A percentile compares a stretch with the other conserved stretches of the same genome.
These are phyloP conservation scores for Aspergillus cristatus DNA, from an alignment of 495 filamentous ascomycete genomes.

Conservation along the genomic window DNA sequence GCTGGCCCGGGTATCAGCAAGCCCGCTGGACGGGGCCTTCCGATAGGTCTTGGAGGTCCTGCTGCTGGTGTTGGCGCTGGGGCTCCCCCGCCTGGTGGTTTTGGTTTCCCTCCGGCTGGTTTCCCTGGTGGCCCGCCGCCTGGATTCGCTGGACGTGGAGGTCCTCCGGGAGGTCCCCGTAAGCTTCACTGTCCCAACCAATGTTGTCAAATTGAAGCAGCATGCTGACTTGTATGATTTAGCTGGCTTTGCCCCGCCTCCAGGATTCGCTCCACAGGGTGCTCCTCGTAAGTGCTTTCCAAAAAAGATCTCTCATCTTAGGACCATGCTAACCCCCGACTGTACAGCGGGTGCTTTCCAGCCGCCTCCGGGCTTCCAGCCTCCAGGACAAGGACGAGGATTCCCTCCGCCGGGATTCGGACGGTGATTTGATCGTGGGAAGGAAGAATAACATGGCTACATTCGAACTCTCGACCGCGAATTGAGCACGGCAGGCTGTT, in stretches of 20 bases:
- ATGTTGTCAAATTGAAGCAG: background rate
- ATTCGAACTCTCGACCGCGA: constrained; percentile 5
- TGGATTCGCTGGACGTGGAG: constrained; percentile 70
- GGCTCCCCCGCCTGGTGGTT: constrained; percentile 51
- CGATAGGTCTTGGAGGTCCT: constrained; percentile 79
- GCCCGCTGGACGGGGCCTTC: constrained; percentile 85
- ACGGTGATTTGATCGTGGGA: constrained; percentile 40
- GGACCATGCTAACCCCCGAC: constrained; percentile 12
- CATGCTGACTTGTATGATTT: constrained; percentile 8
- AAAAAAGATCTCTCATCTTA: background rate
- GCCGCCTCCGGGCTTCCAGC: constrained; percentile 63
- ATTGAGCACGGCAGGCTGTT: constrained; percentile 5
- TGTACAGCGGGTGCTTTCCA: constrained; percentile 49
- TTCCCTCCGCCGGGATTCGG: constrained; percentile 71
- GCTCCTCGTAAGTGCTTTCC: constrained; percentile 45
- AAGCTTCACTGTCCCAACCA: constrained; percentile 25
- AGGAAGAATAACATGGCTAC: constrained; percentile 14
- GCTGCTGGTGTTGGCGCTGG: constrained; percentile 82
- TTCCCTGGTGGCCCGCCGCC: constrained; percentile 61
- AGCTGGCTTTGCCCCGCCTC: constrained; percentile 55
- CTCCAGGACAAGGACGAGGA: constrained; percentile 54
- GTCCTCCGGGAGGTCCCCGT: constrained; percentile 53
- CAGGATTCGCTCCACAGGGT: constrained; percentile 53
- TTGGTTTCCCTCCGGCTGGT: constrained; percentile 52
- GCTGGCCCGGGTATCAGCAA: constrained; percentile 86